These are phyloP conservation scores for Eucalyptus grandis DNA, from an alignment of 345 rosid genomes.

Conservation along the genomic window DNA sequence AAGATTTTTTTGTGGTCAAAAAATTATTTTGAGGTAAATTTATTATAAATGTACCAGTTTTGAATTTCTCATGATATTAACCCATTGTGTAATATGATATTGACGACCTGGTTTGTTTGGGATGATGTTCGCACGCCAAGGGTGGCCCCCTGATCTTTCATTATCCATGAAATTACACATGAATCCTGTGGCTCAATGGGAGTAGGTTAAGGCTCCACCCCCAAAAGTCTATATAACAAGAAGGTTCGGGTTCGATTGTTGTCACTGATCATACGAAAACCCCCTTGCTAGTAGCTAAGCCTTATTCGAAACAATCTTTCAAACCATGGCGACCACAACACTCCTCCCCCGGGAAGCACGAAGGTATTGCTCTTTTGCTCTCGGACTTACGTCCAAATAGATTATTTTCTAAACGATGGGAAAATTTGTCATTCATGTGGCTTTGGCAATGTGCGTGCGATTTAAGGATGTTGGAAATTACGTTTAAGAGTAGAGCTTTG, in stretches of 20 bases:
- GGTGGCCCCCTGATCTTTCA: neutral
- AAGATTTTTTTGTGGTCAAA: too few species aligned
- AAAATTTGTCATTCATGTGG: neutral
- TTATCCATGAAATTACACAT: neutral
- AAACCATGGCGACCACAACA: neutral
- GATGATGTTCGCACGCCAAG: neutral
- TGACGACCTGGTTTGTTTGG: neutral
- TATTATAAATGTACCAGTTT: accelerated
- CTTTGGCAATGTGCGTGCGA: neutral
- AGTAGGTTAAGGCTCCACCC: neutral
- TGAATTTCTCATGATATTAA: accelerated
- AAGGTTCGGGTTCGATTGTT: neutral
- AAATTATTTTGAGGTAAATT: too few species aligned
- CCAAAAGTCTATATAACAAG: neutral
- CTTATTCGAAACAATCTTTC: neutral
- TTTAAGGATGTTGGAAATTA: neutral
- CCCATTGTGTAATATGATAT: too few species aligned
- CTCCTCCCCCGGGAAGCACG: neutral
- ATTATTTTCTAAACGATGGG: neutral
- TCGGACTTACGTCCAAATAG: neutral
- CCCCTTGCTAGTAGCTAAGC: neutral
- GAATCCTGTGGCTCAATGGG: neutral
- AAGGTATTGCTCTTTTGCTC: neutral
- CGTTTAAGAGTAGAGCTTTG: neutral
- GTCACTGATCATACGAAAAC: neutral